A percentile compares a stretch with the other conserved stretches of the same genome.
Evolutionary conservation across 495 filamentous ascomycete species (phyloP).

Genomic region (Umbilicaria muhlenbergii): DNA sequence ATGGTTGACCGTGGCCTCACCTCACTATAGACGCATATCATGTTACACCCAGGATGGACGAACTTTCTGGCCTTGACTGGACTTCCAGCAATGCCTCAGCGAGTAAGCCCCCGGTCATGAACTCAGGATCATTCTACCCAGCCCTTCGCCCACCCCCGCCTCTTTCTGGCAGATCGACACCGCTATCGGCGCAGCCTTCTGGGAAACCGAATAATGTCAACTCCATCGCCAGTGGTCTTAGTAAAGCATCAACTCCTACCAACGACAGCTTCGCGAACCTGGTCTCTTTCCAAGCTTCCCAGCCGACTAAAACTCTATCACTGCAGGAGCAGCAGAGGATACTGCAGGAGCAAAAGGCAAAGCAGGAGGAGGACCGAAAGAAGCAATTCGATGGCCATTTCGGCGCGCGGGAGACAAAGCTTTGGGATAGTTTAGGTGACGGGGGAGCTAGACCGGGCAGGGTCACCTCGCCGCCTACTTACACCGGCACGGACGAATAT

Average conservation of each 20-base stretch:
- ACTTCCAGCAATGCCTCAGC: slow-evolving; percentile 20
- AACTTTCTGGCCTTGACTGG: slow-evolving; percentile 42
- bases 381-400: slow-evolving; percentile 58
- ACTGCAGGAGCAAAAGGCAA: slow-evolving; percentile 59
- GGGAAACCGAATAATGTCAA: slow-evolving; percentile 32
- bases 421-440: slow-evolving; percentile 50
- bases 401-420: slow-evolving; percentile 43
- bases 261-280: slow-evolving; percentile 84
- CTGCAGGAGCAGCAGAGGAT: slow-evolving; percentile 74
- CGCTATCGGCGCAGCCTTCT: slow-evolving; percentile 34
- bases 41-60: slow-evolving; percentile 30
- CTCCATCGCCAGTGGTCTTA: slow-evolving; percentile 5
- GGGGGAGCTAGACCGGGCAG: slow-evolving; percentile 28
- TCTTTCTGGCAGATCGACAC: slow-evolving; percentile 53
- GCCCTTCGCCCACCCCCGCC: slow-evolving; percentile 45
- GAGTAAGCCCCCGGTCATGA: slow-evolving; percentile 33
- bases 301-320: slow-evolving; percentile 51
- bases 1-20: too few species aligned
- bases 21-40: too few species aligned
- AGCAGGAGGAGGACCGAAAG: slow-evolving; percentile 56
- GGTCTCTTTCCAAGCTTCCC: slow-evolving; percentile 58
- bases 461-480: slow-evolving; percentile 6
- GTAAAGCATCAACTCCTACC: slow-evolving; percentile 43
- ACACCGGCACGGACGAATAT: slow-evolving; percentile 8
- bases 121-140: slow-evolving; percentile 40